These are phyloP conservation scores for Pluteus cervinus DNA, from an alignment of 768 basidiomycete species.

Conservation along the genomic window DNA sequence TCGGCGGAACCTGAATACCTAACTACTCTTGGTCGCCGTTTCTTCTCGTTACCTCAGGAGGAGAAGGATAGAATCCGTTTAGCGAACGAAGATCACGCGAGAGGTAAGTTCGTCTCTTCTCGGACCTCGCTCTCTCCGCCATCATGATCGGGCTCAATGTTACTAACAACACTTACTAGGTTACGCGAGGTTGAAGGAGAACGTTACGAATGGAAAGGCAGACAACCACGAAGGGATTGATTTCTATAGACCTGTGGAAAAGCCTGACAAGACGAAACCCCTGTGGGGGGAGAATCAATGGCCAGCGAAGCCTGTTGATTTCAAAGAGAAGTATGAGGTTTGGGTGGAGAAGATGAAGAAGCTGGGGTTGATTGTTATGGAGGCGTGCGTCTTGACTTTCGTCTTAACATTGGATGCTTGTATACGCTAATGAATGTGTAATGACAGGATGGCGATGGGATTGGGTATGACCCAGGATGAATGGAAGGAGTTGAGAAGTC, in stretches of 20 bases:
- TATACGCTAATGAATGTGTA: constrained; percentile 1
- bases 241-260: constrained; percentile 67
- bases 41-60: constrained; percentile 68
- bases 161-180: constrained; percentile 37
- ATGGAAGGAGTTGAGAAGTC: constrained; percentile 57
- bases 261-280: constrained; percentile 62
- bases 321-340: constrained; percentile 55
- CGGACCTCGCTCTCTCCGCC: not conserved
- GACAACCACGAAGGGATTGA: constrained; percentile 87
- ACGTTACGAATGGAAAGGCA: constrained; percentile 78
- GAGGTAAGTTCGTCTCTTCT: constrained; percentile 47
- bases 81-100: constrained; percentile 60
- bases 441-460: constrained; percentile 72
- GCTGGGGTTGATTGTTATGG: constrained; percentile 78
- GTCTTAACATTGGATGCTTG: not conserved
- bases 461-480: constrained; percentile 68
- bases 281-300: constrained; percentile 88
- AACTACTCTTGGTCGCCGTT: constrained; percentile 55
- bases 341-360: constrained; percentile 87
- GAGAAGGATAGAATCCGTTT: constrained; percentile 76
- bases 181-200: constrained; percentile 75
- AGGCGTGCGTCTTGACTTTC: constrained; percentile 55
- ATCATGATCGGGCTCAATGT: not conserved
- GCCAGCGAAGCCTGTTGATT: constrained; percentile 55
- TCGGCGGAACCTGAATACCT: constrained; percentile 60